Conservation (phyloP, 768 basidiomycete species). For the Clathrus columnatus region DNA sequence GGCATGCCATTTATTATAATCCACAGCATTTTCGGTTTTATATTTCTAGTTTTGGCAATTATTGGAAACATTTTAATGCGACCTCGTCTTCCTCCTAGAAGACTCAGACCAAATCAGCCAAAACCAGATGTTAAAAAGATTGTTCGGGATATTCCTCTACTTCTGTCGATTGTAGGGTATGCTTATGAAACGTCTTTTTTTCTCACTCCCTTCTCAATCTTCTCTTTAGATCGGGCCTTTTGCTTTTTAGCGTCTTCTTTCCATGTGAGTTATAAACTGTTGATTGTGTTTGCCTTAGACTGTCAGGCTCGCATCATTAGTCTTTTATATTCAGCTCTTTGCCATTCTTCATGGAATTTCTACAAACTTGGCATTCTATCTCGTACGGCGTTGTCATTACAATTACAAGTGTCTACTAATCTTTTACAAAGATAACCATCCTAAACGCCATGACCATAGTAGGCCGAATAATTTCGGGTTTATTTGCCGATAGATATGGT, state of each 20-base stretch:
- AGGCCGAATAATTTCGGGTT: too few species aligned
- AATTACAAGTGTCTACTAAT: too few species aligned
- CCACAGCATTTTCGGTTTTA: not conserved
- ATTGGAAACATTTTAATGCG: slow-evolving; percentile 16
- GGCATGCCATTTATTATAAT: too few species aligned
- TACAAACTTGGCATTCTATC: slow-evolving; percentile 7
- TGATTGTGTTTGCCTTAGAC: not conserved
- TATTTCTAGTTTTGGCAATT: slow-evolving; percentile 15
- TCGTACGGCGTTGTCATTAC: too few species aligned
- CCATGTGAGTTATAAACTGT: not conserved
- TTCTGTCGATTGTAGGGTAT: slow-evolving; percentile 9
- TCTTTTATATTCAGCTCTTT: slow-evolving; percentile 13
- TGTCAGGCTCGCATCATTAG: not conserved
- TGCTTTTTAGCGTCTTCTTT: slow-evolving; percentile 6
- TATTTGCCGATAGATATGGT: too few species aligned
- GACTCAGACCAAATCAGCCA: not conserved
- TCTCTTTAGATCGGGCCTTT: not conserved
- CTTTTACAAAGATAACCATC: too few species aligned
- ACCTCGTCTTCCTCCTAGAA: slow-evolving; percentile 13
- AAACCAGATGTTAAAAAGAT: slow-evolving; percentile 1
- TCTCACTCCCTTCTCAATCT: not conserved
- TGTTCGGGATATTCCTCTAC: not conserved
- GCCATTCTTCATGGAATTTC: slow-evolving; percentile 6
- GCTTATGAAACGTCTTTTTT: not conserved
- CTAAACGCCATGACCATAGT: too few species aligned